These are phyloP conservation scores for Neurospora africana DNA, from an alignment of 495 filamentous ascomycete species.

Conservation along the genomic window DNA sequence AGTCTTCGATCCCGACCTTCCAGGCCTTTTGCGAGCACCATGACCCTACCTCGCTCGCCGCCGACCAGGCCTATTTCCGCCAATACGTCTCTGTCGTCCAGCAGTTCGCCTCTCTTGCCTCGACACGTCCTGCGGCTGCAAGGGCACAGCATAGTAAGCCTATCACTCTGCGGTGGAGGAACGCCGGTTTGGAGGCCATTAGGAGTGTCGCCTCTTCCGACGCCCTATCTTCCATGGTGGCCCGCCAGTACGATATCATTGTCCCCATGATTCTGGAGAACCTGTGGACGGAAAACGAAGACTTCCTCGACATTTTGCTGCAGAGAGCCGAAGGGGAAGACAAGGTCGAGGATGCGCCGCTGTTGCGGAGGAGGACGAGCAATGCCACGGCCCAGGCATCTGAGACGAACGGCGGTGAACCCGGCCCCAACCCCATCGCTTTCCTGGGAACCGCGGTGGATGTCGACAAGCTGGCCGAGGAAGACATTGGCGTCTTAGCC, in stretches of 20 bases:
- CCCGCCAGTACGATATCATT: constrained; percentile 60
- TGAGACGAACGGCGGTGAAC: constrained; percentile 47
- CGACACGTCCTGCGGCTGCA: constrained; percentile 37
- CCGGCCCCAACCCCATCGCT: constrained; percentile 49
- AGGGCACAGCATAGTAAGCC: constrained; percentile 52
- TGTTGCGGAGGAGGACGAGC: constrained; percentile 58
- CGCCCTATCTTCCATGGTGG: constrained; percentile 59
- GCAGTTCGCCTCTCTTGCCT: constrained; percentile 69
- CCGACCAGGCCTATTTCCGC: constrained; percentile 70
- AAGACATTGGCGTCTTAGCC: constrained; percentile 74
- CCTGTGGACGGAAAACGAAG: constrained; percentile 64
- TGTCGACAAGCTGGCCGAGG: constrained; percentile 74
- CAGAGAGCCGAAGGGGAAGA: constrained; percentile 52
- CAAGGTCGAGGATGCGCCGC: constrained; percentile 49
- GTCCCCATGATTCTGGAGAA: constrained; percentile 79
- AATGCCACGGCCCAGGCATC: constrained; percentile 56
- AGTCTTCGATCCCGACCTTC: constrained; percentile 75
- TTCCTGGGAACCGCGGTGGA: constrained; percentile 68
- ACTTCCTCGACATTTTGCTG: constrained; percentile 52
- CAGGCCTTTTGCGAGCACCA: constrained; percentile 73
- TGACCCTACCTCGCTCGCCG: constrained; percentile 63
- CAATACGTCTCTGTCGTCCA: constrained; percentile 71
- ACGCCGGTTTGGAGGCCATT: constrained; percentile 68
- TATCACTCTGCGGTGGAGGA: constrained; percentile 73
- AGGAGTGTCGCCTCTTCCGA: constrained; percentile 69